Conservation (phyloP, 805 yeast species). For the Candida ponderosae region DNA sequence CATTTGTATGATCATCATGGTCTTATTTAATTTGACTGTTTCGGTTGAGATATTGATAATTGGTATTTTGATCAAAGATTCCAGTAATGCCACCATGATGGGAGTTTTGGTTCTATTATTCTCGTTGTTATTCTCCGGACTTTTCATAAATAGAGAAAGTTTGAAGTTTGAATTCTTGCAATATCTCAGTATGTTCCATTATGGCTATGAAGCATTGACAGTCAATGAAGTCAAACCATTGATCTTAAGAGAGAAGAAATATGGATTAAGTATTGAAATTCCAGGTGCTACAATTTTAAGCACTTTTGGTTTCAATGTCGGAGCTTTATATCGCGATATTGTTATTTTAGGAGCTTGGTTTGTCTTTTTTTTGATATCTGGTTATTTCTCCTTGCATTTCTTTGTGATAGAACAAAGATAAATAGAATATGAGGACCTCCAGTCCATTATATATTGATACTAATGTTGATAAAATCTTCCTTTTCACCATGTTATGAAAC, state of each 20-base stretch:
- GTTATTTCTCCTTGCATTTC: slow-evolving; percentile 67
- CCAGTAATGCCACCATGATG: slow-evolving; percentile 85
- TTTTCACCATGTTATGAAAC: too few relatives aligned
- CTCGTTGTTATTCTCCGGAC: slow-evolving; percentile 86
- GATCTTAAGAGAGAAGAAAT: slow-evolving; percentile 78
- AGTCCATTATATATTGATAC: too few relatives aligned
- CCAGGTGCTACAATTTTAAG: slow-evolving; percentile 97
- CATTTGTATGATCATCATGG: slow-evolving; percentile 60
- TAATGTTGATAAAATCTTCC: too few relatives aligned
- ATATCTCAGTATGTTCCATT: slow-evolving; percentile 86
- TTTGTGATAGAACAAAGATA: slow-evolving; percentile 64
- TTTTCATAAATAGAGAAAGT: slow-evolving; percentile 77
- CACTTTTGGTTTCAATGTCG: slow-evolving; percentile 88
- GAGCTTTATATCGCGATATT: slow-evolving; percentile 64
- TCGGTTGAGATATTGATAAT: slow-evolving; percentile 79
- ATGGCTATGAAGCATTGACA: slow-evolving; percentile 87
- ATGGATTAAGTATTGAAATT: slow-evolving; percentile 88
- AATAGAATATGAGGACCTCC: too few relatives aligned
- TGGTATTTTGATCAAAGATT: slow-evolving; percentile 81
- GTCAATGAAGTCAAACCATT: slow-evolving; percentile 90
- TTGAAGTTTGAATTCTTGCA: slow-evolving; percentile 64
- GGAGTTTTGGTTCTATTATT: slow-evolving; percentile 81
- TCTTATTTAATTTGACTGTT: slow-evolving; percentile 80
- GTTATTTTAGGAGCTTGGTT: slow-evolving; percentile 51
- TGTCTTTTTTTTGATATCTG: slow-evolving; percentile 50